Base-by-base conservation (phyloP, 768 basidiomycete species). In the Pleurotus tuber-regium region DNA sequence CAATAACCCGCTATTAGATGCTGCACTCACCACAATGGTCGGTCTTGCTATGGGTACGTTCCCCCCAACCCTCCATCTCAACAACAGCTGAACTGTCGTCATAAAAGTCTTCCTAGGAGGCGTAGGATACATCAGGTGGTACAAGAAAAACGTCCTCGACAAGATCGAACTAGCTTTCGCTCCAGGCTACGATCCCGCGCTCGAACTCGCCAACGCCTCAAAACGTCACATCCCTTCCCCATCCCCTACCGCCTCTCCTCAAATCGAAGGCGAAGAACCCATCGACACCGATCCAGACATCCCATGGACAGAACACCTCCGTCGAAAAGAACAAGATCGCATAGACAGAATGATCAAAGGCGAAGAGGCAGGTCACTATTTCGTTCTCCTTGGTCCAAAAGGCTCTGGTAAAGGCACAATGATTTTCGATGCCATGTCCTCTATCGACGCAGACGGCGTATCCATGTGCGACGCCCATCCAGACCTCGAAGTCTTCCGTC, bases 131-230 rank as follows among this genome's bases (percentile, higher is more conserved):
- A 68, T 89, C 48, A 70, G 74, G 24, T 91, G 83, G 87, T 93
- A 94, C 71, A 92, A 93, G 67, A 78, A 74, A 57, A 83, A 85
- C 58, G 92, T 94, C 16, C 72, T 94, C 16, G 71, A 81, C 65
- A 87, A 95, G 88, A 91, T 95, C 35, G 86, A 88, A 63, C 66
- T 77, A 33, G 90, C 88, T 2, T 92, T 96, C 63, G 73, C 76
- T 31, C 71, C 83, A 19, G 91, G 93, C 1, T 94, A 89, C 62
- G 90, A 90, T 63, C 89, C 89, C 21, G 88, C 86, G 3, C 79
- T 94, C 30, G 86, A 89, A 60, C 76, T 89, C 23, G 84, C 82
- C 8, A 79, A 75, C 52, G 71, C 73, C 33, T 73, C 70, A 38
- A 68, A 68, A 8, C n/a, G n/a, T n/a, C n/a, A n/a, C n/a, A n/a